Percentiles rank a stretch among this genome's conserved stretches.
Evolutionary conservation across 2,329 filamentous ascomycete species (phyloP).

Genomic region (Shiraia sp.): DNA sequence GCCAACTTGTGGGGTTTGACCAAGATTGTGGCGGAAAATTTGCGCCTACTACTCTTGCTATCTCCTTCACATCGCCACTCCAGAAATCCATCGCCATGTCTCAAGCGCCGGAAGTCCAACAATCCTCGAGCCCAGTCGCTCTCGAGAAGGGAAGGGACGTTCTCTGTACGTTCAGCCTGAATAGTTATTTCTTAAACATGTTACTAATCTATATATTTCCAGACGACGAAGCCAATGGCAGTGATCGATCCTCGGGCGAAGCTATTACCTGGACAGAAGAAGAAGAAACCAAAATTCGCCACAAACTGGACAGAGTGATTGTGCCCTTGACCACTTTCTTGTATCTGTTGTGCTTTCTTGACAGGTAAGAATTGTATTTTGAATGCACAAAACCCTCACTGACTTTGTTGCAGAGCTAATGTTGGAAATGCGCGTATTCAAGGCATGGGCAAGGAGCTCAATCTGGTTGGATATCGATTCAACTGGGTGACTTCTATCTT

Average conservation of each 20-base stretch:
- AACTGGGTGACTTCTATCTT: constrained; percentile 63
- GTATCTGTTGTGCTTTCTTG: constrained; percentile 59
- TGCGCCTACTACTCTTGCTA: constrained; percentile 4
- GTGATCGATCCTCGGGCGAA: constrained; percentile 31
- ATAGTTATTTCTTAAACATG: neutral
- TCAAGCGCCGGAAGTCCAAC: constrained; percentile 3
- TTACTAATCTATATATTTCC: constrained; percentile 8
- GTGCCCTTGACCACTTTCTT: constrained; percentile 58
- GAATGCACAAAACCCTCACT: constrained; percentile 1
- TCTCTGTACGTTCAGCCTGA: constrained; percentile 20
- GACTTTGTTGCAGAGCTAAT: constrained; percentile 36
- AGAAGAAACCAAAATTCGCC: constrained; percentile 55
- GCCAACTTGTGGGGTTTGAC: constrained; percentile 21
- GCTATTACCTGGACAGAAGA: constrained; percentile 54
- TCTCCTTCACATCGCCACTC: neutral
- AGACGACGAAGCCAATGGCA: constrained; percentile 32
- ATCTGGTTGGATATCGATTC: constrained; percentile 56
- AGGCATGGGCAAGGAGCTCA: constrained; percentile 55
- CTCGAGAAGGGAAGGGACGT: constrained; percentile 24
- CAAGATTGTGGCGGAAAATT: constrained; percentile 8
- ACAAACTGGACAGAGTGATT: constrained; percentile 58
- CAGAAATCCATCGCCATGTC: constrained; percentile 9
- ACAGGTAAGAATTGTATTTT: constrained; percentile 30
- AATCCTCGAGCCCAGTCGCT: constrained; percentile 10
- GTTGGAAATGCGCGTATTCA: constrained; percentile 62